Conservation (phyloP, 345 rosid species). For the Psidium guajava region DNA sequence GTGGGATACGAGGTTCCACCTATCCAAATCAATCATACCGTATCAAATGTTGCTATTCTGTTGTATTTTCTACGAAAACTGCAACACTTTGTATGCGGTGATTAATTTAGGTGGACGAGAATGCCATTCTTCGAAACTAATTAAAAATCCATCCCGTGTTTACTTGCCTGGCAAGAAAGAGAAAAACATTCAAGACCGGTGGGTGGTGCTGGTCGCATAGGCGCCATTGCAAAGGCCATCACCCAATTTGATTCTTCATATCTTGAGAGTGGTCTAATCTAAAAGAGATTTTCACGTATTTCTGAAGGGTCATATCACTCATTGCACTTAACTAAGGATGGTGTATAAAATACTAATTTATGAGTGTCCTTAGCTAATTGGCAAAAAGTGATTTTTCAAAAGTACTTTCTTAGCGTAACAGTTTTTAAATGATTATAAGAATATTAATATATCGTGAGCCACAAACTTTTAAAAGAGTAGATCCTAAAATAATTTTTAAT, state of each 20-base stretch:
- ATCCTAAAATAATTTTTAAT: too few species aligned
- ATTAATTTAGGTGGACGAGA: background rate
- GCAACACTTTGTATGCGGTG: background rate
- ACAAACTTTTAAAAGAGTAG: too few species aligned
- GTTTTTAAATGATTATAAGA: too few species aligned
- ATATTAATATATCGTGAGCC: too few species aligned
- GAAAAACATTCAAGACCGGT: fast-evolving
- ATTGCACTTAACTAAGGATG: background rate
- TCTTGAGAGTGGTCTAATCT: background rate
- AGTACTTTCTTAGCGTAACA: background rate
- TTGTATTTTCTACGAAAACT: background rate
- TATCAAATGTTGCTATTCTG: background rate
- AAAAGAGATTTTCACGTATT: background rate
- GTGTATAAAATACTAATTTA: background rate
- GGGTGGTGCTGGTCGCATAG: background rate
- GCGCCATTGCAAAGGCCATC: background rate
- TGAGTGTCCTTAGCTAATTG: fast-evolving
- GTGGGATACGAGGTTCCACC: background rate
- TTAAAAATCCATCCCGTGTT: background rate
- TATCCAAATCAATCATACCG: background rate
- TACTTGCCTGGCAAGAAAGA: background rate
- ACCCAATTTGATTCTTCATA: background rate
- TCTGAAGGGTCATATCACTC: background rate
- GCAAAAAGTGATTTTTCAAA: background rate
- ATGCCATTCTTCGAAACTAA: background rate